These are phyloP conservation scores for Clavispora carvajalis DNA, from an alignment of 805 yeast genomes.

Conservation along the genomic window DNA sequence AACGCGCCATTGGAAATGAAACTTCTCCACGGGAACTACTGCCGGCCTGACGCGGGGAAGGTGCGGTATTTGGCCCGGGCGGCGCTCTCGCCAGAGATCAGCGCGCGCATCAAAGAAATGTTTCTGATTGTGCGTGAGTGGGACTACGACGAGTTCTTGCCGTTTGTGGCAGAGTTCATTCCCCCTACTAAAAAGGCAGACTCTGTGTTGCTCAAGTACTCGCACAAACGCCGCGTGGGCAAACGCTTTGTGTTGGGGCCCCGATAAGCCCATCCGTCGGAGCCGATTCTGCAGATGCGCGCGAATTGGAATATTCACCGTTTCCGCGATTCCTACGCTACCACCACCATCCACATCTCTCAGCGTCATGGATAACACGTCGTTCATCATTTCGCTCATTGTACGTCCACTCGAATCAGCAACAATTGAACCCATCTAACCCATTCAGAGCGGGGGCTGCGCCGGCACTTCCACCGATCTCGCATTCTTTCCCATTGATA, in stretches of 20 bases:
- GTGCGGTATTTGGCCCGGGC: slow-evolving; percentile 51
- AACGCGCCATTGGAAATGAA: slow-evolving; percentile 53
- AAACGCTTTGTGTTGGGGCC: slow-evolving; percentile 27
- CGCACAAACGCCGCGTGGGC: slow-evolving; percentile 29
- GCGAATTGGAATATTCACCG: neutral
- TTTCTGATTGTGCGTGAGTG: slow-evolving; percentile 28
- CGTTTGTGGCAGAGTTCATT: slow-evolving; percentile 26
- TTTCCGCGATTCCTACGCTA: neutral
- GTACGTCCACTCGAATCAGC: slow-evolving; percentile 19
- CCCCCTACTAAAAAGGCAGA: slow-evolving; percentile 35
- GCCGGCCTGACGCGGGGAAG: slow-evolving; percentile 38
- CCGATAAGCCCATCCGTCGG: slow-evolving; percentile 3
- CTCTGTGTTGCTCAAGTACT: slow-evolving; percentile 32
- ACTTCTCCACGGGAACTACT: slow-evolving; percentile 52
- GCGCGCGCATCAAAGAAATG: slow-evolving; percentile 25
- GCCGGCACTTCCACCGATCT: slow-evolving; percentile 97
- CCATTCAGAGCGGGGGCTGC: slow-evolving; percentile 69
- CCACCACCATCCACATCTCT: neutral
- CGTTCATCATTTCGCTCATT: slow-evolving; percentile 27
- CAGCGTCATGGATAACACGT: slow-evolving; percentile 21
- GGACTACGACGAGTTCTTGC: slow-evolving; percentile 37
- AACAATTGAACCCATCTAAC: slow-evolving; percentile 10
- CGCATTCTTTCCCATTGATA: slow-evolving; percentile 93
- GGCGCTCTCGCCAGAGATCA: slow-evolving; percentile 38
- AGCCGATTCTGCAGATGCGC: neutral